Evolutionary conservation across 2,329 filamentous ascomycete species (phyloP), one percentile per base, ranked within the genome.

Genomic region (Paecilomyces fulvus): DNA sequence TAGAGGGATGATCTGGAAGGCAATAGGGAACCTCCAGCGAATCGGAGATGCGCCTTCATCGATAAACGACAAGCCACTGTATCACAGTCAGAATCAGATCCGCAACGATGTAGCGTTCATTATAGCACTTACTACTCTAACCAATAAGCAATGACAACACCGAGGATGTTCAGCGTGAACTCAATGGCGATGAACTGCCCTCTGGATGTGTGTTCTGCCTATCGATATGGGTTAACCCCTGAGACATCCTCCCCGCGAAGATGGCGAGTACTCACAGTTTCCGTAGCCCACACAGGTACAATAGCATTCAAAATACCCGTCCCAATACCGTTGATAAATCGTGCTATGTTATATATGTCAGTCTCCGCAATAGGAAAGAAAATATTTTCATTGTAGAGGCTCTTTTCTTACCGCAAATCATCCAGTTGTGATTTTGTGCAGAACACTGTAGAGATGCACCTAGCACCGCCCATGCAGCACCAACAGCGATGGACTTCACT

Each of bases 131-230:
- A 75, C 73, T 81, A 84, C 61, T 78, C 76, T 8, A 79, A 66
- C 83, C 83, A 86, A 61, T 88, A 88, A 2, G 80, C 72, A 33
- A 85, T 75, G 20, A 85, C 81, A 0, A 88, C 84, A 63, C 86
- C 86, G 51, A 88, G 83, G 58, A 89, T 88, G 65, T 89, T 90
- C 8, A 89, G 70, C 0, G 85, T 89, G 60, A 90, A 89, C 63
- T 89, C 86, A 55, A 88, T 84, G 9, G 85, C 83, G 56, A 89
- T 83, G 60, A 88, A 87, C 51, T 84, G 79, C 5, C 87, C 87
- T 46, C 87, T 80, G 1, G 82, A 84, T 0, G 80, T 87, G 64
- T 88, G 83, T 43, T 86, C 81, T 0, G 84, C 1, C 25, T 51
- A 8, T 11, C 1, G 14, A 21, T 14, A 52, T 8, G 49, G 49